A percentile compares a stretch with the other conserved stretches of the same genome.
Conservation (phyloP, 768 basidiomycete genomes). For the Tephrocybe sp. region DNA sequence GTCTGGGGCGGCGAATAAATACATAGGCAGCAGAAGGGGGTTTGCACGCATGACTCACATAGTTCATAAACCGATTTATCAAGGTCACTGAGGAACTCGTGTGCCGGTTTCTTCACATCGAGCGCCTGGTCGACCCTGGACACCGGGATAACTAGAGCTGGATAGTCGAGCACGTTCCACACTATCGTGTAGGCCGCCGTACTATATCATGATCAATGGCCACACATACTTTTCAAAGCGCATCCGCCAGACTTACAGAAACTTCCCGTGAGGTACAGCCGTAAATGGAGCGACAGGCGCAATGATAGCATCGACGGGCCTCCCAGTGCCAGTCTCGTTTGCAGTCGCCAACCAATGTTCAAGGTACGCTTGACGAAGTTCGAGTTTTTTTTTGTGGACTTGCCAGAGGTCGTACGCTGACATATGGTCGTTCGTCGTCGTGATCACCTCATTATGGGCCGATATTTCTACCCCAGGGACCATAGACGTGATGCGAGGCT, state of each 20-base stretch:
- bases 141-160: constrained; percentile 63
- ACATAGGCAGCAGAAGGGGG: background rate
- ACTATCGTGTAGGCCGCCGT: constrained; percentile 54
- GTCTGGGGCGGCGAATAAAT: constrained; percentile 30
- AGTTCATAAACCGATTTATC: constrained; percentile 53
- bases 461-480: constrained; percentile 21
- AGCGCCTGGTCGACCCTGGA: constrained; percentile 53
- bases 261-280: constrained; percentile 64
- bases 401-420: constrained; percentile 68
- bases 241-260: constrained; percentile 39
- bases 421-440: background rate
- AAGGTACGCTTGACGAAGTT: constrained; percentile 56
- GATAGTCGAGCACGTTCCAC: constrained; percentile 71
- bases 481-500: constrained; percentile 58
- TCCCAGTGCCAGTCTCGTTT: constrained; percentile 56
- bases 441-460: background rate
- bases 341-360: constrained; percentile 61
- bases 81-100: constrained; percentile 43
- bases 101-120: constrained; percentile 46
- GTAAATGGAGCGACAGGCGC: constrained; percentile 58
- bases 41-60: constrained; percentile 56
- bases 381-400: constrained; percentile 49
- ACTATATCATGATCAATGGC: constrained; percentile 29
- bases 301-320: constrained; percentile 78
- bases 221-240: background rate